Conservation (phyloP, 768 basidiomycete species). For the Cystobasidiopsis lactophilus region DNA sequence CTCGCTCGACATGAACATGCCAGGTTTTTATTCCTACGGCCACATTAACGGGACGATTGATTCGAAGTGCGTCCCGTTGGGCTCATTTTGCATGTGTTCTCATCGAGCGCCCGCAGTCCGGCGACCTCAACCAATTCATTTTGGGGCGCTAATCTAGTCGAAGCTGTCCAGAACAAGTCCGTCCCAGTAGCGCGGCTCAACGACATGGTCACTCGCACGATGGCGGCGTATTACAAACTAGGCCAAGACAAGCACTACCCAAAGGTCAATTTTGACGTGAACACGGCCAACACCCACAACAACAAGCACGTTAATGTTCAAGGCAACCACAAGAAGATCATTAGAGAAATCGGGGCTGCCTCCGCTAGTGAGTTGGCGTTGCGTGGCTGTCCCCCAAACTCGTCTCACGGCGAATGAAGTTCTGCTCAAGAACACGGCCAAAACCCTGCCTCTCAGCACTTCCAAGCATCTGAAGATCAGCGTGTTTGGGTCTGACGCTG, state of each 20-base stretch:
- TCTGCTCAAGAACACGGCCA: constrained; percentile 9
- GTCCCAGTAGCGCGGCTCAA: constrained; percentile 40
- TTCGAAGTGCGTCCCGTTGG: too few relatives aligned
- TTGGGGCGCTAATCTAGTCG: constrained; percentile 11
- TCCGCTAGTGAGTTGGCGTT: too few relatives aligned
- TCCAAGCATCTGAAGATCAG: constrained; percentile 2
- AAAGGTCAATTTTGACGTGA: too few relatives aligned
- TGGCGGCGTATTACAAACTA: constrained; percentile 1
- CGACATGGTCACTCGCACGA: constrained; percentile 41
- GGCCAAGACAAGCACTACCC: too few relatives aligned
- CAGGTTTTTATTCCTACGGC: neutral
- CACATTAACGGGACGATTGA: too few relatives aligned
- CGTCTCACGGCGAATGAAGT: too few relatives aligned
- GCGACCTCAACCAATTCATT: constrained; percentile 2
- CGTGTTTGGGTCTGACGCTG: constrained; percentile 10
- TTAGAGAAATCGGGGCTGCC: constrained; percentile 9
- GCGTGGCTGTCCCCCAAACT: too few relatives aligned
- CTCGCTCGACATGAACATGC: neutral
- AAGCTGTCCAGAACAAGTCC: constrained; percentile 45
- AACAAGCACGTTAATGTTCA: constrained; percentile 4
- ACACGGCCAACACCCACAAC: too few relatives aligned
- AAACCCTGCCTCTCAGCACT: constrained; percentile 6
- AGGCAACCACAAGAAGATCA: neutral
- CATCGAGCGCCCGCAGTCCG: too few relatives aligned
- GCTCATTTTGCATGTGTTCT: too few relatives aligned